Percentiles rank a stretch among this genome's conserved stretches.
Evolutionary conservation across 1,284 basidiomycete genomes (phyloP).

Genomic region (Moesziomyces sp.): DNA sequence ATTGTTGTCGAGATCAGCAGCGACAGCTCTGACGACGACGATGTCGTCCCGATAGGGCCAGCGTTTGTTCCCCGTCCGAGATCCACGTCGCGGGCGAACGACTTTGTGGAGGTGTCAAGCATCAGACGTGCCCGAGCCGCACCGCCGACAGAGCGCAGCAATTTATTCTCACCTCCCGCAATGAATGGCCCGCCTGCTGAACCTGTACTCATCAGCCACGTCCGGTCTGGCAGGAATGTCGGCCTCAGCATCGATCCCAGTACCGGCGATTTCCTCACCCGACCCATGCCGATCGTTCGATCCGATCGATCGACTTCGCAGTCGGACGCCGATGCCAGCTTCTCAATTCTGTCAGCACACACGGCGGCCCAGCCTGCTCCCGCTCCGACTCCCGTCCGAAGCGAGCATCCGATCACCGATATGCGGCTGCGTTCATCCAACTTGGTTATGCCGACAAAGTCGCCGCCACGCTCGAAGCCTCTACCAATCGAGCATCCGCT

Average conservation of each 20-base stretch:
- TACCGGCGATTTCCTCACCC: conserved; percentile 32
- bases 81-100: background rate
- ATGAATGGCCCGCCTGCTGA: conserved; percentile 8
- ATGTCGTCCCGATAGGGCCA: conserved; percentile 12
- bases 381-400: conserved; percentile 5
- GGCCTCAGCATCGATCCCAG: conserved; percentile 32
- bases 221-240: conserved; percentile 1
- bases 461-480: conserved; percentile 43
- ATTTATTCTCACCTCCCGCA: conserved; percentile 29
- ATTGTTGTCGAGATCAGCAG: conserved; percentile 41
- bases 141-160: conserved; percentile 1
- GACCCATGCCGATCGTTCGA: conserved; percentile 32
- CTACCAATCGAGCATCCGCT: conserved; percentile 49
- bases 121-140: conserved; percentile 12
- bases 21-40: conserved; percentile 35
- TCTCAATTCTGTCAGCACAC: conserved; percentile 18
- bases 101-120: conserved; percentile 29
- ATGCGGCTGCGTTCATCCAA: conserved; percentile 28
- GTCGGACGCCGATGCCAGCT: conserved; percentile 23
- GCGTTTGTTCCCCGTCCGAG: background rate
- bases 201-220: conserved; percentile 7
- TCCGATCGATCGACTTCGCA: conserved; percentile 8
- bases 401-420: conserved; percentile 40
- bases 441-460: conserved; percentile 31
- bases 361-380: conserved; percentile 3